phyloP scores from a whole-genome alignment of 495 filamentous ascomycete genomes.

The Achaetomiella virescens region DNA sequence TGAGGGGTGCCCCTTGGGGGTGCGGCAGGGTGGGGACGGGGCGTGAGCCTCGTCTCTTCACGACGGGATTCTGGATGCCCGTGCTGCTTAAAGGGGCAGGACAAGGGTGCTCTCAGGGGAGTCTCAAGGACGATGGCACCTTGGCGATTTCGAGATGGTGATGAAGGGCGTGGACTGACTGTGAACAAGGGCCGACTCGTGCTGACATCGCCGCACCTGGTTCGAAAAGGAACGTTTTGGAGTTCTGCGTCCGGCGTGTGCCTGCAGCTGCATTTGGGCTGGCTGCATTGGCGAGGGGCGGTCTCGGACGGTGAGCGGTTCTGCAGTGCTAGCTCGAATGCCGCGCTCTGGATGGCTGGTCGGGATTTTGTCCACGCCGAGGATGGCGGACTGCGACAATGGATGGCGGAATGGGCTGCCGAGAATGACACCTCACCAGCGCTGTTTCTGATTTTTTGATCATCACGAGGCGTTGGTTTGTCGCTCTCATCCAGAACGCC shows the following conservation, averaged over 20 bases:
- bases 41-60: slow-evolving; percentile 15
- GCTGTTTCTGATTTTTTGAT: not conserved
- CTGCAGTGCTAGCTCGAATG: not conserved
- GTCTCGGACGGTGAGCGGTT: slow-evolving; percentile 3
- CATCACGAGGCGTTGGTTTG: not conserved
- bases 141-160: too few species aligned
- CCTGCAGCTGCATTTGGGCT: slow-evolving; percentile 10
- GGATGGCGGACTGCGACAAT: not conserved
- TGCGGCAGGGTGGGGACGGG: slow-evolving; percentile 20
- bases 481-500: not conserved
- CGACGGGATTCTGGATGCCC: slow-evolving; percentile 10
- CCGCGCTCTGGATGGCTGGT: not conserved
- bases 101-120: not conserved
- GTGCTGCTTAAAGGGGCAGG: slow-evolving; percentile 4
- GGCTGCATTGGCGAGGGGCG: slow-evolving; percentile 1
- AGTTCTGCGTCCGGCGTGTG: slow-evolving; percentile 8
- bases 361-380: not conserved
- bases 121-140: too few species aligned
- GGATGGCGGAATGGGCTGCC: slow-evolving; percentile 5
- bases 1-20: slow-evolving; percentile 22
- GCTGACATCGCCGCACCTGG: not conserved
- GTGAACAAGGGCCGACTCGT: too few species aligned
- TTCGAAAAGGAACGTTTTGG: not conserved
- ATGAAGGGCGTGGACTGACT: not conserved
- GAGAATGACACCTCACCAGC: slow-evolving; percentile 3